Conservation (phyloP, 768 basidiomycete genomes). For the Sarcomyxa edulis region DNA sequence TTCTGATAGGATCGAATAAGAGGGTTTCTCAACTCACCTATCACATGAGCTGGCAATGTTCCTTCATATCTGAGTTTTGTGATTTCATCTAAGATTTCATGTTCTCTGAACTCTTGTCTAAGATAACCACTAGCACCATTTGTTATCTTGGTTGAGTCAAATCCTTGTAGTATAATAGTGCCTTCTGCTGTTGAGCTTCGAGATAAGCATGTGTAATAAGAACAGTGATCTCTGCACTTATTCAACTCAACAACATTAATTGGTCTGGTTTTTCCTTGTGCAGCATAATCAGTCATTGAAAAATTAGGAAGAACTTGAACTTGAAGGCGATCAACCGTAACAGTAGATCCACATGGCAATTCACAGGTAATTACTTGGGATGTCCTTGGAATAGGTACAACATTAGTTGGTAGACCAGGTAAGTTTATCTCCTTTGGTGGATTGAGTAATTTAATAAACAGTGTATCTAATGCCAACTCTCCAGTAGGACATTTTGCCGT, state of each 20-base stretch:
- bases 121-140: constrained; percentile 10
- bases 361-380: constrained; percentile 7
- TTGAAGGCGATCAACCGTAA: constrained; percentile 15
- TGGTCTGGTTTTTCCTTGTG: constrained; percentile 16
- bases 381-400: constrained; percentile 17
- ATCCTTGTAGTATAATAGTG: constrained; percentile 21
- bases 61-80: constrained; percentile 11
- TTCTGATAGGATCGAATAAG: constrained; percentile 1
- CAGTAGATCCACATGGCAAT: constrained; percentile 13
- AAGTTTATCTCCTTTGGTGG: constrained; percentile 3
- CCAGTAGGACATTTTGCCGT: constrained; percentile 8
- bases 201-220: constrained; percentile 14
- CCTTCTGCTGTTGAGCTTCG: constrained; percentile 13
- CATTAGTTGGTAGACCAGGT: constrained; percentile 4
- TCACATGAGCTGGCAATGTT: constrained; percentile 1
- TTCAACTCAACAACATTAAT: constrained; percentile 20
- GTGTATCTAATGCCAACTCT: constrained; percentile 10
- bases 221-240: constrained; percentile 11
- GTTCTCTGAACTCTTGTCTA: constrained; percentile 15
- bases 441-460: constrained; percentile 17
- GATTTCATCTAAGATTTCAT: constrained; percentile 15
- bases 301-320: constrained; percentile 21
- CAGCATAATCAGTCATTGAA: constrained; percentile 24
- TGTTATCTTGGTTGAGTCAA: constrained; percentile 14
- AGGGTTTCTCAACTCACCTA: neutral